A percentile compares a stretch with the other conserved stretches of the same genome.
phyloP scores from a whole-genome alignment of 805 yeast species.

The Kuraishia hungarica region DNA sequence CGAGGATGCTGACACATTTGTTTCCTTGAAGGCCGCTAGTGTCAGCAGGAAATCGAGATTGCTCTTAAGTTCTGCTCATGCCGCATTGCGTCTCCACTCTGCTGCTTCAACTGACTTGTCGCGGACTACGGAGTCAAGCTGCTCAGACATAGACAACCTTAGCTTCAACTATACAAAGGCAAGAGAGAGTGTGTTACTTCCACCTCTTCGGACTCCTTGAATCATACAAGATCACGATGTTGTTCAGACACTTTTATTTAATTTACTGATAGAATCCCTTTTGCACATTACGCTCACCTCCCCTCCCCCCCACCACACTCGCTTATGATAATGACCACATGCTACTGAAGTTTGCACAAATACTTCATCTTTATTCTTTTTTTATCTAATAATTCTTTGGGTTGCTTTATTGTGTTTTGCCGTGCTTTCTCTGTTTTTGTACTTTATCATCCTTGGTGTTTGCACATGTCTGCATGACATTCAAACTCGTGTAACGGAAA shows the following conservation, averaged over 20 bases:
- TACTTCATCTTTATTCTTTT: not conserved
- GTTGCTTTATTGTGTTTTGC: not conserved
- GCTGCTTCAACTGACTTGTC: conserved; percentile 4
- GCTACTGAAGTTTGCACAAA: not conserved
- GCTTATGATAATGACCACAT: not conserved
- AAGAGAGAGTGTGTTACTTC: not conserved
- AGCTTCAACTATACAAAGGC: conserved; percentile 5
- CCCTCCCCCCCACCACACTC: not conserved
- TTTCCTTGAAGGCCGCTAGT: conserved; percentile 18
- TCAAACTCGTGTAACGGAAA: not conserved
- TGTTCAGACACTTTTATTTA: conserved; percentile 4
- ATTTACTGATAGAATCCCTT: not conserved
- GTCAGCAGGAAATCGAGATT: conserved; percentile 16
- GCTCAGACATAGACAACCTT: not conserved
- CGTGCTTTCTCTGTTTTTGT: not conserved
- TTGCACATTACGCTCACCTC: not conserved
- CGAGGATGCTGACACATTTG: conserved; percentile 2
- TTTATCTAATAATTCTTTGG: not conserved
- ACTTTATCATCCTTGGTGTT: not conserved
- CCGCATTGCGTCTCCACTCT: not conserved
- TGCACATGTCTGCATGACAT: not conserved
- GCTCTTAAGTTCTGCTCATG: not conserved
- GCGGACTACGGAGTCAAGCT: not conserved
- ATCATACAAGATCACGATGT: conserved; percentile 7
- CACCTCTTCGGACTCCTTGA: conserved; percentile 5